Base-by-base conservation (phyloP, 371 early-diverging fungal species). In the Rhizopus stolonifer region DNA sequence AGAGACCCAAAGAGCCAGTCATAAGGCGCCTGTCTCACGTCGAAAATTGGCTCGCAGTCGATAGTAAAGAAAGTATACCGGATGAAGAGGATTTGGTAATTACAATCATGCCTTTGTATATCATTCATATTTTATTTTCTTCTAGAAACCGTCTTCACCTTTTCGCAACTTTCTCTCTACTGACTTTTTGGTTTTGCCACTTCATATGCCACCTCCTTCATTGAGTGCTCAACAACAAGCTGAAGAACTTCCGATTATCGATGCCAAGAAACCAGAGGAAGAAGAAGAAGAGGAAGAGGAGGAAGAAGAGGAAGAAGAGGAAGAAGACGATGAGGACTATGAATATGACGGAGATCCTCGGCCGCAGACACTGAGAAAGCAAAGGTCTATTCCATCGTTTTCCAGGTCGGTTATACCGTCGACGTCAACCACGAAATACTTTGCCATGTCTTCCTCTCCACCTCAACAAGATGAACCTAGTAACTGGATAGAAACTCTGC, bases 201-300 rank as follows among this genome's bases (percentile, higher is more conserved):
- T 77, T 29, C 77, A 77, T 68, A 71, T 69, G 66, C 77, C 77
- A 33, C 77, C 77, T 22, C 72, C 74, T 23, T 74, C 77, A 25
- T 44, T 73, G n/a, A 77, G 77, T 60, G 70, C 26, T 29, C 29
- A 29, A 29, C 9, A 11, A 29, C 13, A 50, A 49, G 11, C 13
- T 21, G 58, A 57, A 40, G 40, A 29, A 8, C n/a, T 51, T 26
- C 26, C 31, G 34, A 61, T 33, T 1, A 19, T 21, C 19, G 42
- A 21, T 13, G 19, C 21, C 10, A 49, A 56, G 13, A 59, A 56
- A 49, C 15, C 31, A 6, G 61, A 62, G 9, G 52, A 54, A 15
- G 58, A 62, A 11, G 64, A 56, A 34, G 48, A 71, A 19, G 61
- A 64, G 4, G 57, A 50, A 15, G 65, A 56, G 3, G 65, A 65